phyloP scores from a whole-genome alignment of 495 filamentous ascomycete genomes.

The Penicillium subrubescens region DNA sequence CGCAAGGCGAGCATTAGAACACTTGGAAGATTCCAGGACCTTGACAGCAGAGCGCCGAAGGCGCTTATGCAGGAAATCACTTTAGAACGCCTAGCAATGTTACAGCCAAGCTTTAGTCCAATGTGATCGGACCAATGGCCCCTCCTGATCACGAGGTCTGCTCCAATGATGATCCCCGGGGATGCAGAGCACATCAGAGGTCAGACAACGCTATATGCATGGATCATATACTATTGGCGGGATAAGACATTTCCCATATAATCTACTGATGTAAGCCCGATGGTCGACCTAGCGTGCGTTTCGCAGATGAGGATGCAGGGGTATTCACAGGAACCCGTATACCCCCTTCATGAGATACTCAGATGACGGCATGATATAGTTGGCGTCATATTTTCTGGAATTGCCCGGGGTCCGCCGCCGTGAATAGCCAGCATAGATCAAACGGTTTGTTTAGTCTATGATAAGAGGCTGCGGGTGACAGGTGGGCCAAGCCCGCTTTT shows the following conservation, averaged over 20 bases:
- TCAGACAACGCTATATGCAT: slow-evolving; percentile 2
- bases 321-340: not conserved
- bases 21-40: slow-evolving; percentile 7
- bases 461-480: slow-evolving; percentile 3
- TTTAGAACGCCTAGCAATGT: slow-evolving; percentile 14
- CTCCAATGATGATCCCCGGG: slow-evolving; percentile 9
- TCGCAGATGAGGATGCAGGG: slow-evolving; percentile 7
- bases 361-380: not conserved
- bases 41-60: slow-evolving; percentile 12
- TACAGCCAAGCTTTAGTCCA: slow-evolving; percentile 17
- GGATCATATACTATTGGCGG: slow-evolving; percentile 12
- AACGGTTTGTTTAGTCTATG: not conserved
- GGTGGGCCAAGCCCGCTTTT: not conserved
- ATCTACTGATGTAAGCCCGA: not conserved
- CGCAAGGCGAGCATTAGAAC: not conserved
- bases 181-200: not conserved
- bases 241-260: slow-evolving; percentile 17
- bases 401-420: not conserved
- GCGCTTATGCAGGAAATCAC: slow-evolving; percentile 28
- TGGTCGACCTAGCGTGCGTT: not conserved
- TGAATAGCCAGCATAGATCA: not conserved
- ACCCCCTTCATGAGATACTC: not conserved
- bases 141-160: not conserved
- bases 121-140: slow-evolving; percentile 17
- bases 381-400: not conserved